Evolutionary conservation across 331 rosid species (phyloP).

Genomic region (Quercus tomentella): DNA sequence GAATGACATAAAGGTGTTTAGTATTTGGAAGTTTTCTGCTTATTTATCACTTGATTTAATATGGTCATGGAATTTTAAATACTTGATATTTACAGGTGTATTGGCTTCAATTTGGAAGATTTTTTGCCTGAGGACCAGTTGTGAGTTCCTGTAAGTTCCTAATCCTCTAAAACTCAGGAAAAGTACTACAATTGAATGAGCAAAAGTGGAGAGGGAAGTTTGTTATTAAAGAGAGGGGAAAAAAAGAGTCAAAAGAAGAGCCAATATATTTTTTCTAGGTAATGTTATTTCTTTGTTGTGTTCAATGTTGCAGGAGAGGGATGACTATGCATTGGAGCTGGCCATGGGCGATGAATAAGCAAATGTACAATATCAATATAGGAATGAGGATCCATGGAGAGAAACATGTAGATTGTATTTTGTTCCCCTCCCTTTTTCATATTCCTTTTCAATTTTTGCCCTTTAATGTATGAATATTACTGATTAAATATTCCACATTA

Average conservation of each 20-base stretch:
- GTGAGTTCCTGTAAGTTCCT: constrained; percentile 39
- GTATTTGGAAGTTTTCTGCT: neutral
- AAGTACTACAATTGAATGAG: neutral
- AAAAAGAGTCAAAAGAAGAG: neutral
- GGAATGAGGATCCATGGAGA: constrained; percentile 2
- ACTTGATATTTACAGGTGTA: constrained; percentile 48
- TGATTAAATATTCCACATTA: neutral
- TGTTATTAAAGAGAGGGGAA: no score
- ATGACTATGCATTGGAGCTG: constrained; percentile 94
- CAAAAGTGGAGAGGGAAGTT: neutral
- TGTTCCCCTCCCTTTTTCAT: neutral
- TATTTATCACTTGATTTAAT: neutral
- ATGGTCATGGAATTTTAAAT: neutral
- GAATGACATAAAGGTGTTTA: neutral
- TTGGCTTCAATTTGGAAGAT: constrained; percentile 96
- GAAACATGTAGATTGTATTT: neutral
- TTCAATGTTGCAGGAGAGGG: constrained; percentile 72
- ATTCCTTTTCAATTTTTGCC: neutral
- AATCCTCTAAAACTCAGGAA: constrained; percentile 1
- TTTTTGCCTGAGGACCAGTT: constrained; percentile 83
- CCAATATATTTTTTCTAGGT: neutral
- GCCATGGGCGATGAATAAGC: constrained; percentile 88
- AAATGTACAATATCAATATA: constrained; percentile 8
- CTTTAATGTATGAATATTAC: neutral
- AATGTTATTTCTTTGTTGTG: constrained; percentile 14